Conservation (phyloP, 441 rosid genomes). For the Erodium trifolium region DNA sequence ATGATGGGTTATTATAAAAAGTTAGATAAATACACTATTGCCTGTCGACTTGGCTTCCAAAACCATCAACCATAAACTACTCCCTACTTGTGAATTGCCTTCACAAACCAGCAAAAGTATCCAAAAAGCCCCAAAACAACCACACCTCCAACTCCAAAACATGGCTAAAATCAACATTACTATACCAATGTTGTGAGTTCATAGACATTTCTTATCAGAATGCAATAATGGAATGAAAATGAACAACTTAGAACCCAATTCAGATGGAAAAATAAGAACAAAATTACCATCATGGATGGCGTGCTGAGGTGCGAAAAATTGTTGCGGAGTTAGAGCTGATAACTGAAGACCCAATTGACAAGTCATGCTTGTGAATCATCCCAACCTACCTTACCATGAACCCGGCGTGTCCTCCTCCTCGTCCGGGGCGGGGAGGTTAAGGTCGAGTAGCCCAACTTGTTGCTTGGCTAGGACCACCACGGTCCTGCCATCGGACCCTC, state of each 20-base stretch:
- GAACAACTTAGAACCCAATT: not conserved
- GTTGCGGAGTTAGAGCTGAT: not conserved
- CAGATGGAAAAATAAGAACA: no score
- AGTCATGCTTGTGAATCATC: not conserved
- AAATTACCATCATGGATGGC: not conserved
- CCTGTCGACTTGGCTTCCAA: not conserved
- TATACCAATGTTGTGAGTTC: not conserved
- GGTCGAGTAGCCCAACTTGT: conserved; percentile 36
- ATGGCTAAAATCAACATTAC: not conserved
- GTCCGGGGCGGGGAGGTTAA: conserved; percentile 53
- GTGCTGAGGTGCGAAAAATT: no score
- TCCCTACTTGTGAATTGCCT: no score
- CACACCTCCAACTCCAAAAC: not conserved
- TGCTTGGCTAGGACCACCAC: not conserved
- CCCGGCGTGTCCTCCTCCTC: conserved; percentile 16
- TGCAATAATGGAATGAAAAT: not conserved
- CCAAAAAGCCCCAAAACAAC: not conserved
- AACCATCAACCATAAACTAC: not conserved
- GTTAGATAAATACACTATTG: no score
- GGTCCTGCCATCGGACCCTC: conserved; percentile 44
- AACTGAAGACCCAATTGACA: no score
- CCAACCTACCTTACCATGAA: not conserved
- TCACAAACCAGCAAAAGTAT: not conserved
- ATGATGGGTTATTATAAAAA: no score
- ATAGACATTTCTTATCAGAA: not conserved